These are phyloP conservation scores for Hypocrella siamensis DNA, from an alignment of 2,329 filamentous ascomycete species.

Conservation along the genomic window DNA sequence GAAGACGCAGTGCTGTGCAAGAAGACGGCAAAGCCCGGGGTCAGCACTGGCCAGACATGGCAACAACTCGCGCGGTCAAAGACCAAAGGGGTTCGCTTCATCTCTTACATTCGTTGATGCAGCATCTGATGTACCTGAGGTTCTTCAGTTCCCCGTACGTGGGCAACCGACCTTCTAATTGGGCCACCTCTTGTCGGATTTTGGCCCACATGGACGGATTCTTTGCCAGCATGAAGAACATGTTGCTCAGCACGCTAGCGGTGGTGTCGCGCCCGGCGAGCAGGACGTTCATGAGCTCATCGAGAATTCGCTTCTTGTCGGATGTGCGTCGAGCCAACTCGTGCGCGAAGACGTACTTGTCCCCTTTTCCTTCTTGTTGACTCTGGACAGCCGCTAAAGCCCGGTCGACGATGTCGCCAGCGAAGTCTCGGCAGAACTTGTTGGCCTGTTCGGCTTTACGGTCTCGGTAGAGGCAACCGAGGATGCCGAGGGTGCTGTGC, in stretches of 20 bases:
- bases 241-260: slow-evolving; percentile 31
- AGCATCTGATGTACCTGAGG: slow-evolving; percentile 8
- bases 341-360: slow-evolving; percentile 16
- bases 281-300: slow-evolving; percentile 19
- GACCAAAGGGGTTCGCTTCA: no score
- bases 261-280: slow-evolving; percentile 42
- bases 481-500: slow-evolving; percentile 26
- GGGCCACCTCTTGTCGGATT: slow-evolving; percentile 20
- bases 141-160: slow-evolving; percentile 8
- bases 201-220: slow-evolving; percentile 18
- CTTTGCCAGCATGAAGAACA: slow-evolving; percentile 25
- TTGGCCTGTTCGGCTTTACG: slow-evolving; percentile 51
- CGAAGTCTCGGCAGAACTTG: slow-evolving; percentile 5
- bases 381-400: slow-evolving; percentile 29
- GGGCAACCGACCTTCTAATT: slow-evolving; percentile 7
- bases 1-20: slow-evolving; percentile 22
- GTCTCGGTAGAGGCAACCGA: slow-evolving; percentile 39
- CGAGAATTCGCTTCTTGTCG: slow-evolving; percentile 10
- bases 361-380: slow-evolving; percentile 29
- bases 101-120: slow-evolving; percentile 9
- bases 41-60: no score
- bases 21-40: no score
- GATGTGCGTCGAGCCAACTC: slow-evolving; percentile 16
- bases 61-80: no score
- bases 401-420: slow-evolving; percentile 42